phyloP scores from a whole-genome alignment of 1,284 basidiomycete species.

The Microbotryomycetes sp. region DNA sequence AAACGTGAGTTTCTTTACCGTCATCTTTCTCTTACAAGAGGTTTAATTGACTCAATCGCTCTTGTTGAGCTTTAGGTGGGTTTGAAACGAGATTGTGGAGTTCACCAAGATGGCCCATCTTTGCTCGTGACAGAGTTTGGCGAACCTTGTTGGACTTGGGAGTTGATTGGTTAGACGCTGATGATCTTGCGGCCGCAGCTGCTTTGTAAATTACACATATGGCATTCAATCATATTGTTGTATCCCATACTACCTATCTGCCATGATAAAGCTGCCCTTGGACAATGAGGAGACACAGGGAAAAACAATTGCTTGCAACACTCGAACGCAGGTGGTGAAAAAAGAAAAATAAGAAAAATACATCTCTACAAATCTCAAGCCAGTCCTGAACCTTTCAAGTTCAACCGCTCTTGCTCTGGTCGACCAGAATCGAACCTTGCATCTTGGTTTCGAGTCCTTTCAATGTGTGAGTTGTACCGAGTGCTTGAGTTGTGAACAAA shows the following conservation, averaged over 20 bases:
- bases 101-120: slow-evolving; percentile 31
- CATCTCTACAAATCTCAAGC: no score
- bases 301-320: no score
- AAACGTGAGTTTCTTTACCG: background rate
- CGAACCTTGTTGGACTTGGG: slow-evolving; percentile 20
- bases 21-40: background rate
- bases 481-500: slow-evolving; percentile 14
- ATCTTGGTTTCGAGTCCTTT: slow-evolving; percentile 32
- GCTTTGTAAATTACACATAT: slow-evolving; percentile 14
- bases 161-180: slow-evolving; percentile 34
- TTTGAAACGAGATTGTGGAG: slow-evolving; percentile 23
- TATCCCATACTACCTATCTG: background rate
- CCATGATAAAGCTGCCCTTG: no score
- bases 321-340: no score
- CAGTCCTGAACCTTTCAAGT: no score
- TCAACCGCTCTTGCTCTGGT: slow-evolving; percentile 18
- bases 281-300: no score
- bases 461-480: slow-evolving; percentile 23
- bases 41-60: no score
- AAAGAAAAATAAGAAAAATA: no score
- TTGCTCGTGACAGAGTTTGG: slow-evolving; percentile 31
- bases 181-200: slow-evolving; percentile 32
- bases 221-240: background rate
- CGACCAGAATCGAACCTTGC: slow-evolving; percentile 21
- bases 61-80: no score